These are phyloP conservation scores for Sphaerostilbella broomeana DNA, from an alignment of 2,329 filamentous ascomycete species.

Conservation along the genomic window DNA sequence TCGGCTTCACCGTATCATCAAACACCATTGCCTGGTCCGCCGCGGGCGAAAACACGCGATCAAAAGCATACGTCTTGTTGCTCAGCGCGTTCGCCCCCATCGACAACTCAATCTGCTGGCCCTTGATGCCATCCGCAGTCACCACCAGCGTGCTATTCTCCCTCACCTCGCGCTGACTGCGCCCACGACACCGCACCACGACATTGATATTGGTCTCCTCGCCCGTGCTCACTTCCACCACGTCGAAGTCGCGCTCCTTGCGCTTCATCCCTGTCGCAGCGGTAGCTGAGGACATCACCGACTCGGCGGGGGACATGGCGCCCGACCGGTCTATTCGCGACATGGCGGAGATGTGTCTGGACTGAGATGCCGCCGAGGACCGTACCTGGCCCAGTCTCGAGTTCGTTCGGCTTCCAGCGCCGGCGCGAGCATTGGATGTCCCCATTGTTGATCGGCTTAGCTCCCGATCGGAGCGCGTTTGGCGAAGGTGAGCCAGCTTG, in stretches of 20 bases:
- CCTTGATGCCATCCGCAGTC: constrained; percentile 79
- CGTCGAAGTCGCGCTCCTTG: constrained; percentile 79
- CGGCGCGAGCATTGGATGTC: constrained; percentile 24
- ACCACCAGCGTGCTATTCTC: constrained; percentile 95
- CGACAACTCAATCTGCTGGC: constrained; percentile 73
- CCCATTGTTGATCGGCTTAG: constrained; percentile 29
- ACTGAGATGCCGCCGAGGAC: constrained; percentile 16
- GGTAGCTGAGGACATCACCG: constrained; percentile 50
- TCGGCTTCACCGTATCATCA: constrained; percentile 89
- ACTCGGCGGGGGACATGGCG: constrained; percentile 64
- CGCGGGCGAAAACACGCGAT: constrained; percentile 92
- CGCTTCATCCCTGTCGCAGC: constrained; percentile 63
- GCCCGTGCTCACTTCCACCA: constrained; percentile 41
- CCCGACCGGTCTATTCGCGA: constrained; percentile 26
- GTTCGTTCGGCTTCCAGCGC: constrained; percentile 20
- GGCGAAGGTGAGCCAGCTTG: constrained; percentile 29
- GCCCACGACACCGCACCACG: constrained; percentile 86
- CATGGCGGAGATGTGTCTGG: constrained; percentile 21
- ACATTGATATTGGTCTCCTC: constrained; percentile 97
- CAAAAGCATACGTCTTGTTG: constrained; percentile 95
- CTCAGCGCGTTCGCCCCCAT: constrained; percentile 90
- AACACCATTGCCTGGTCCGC: constrained; percentile 92
- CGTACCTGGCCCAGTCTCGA: constrained; percentile 19
- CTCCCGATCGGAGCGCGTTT: constrained; percentile 34
- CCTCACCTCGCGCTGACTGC: constrained; percentile 83